Base-by-base conservation (phyloP, 495 filamentous ascomycete genomes). In the Aspergillus bertholletiae region DNA sequence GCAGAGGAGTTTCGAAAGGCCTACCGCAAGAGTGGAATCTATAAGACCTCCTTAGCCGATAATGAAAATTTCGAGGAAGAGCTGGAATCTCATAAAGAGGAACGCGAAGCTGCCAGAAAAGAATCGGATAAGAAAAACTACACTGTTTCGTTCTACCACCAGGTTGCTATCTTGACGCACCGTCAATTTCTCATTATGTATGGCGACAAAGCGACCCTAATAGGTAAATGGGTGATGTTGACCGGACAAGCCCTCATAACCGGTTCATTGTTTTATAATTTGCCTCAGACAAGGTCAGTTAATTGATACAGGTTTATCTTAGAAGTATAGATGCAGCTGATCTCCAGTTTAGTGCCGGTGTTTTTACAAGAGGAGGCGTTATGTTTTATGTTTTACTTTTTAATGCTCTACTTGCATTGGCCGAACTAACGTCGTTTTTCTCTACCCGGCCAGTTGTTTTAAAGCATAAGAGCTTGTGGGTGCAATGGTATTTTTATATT, bases 301-400 rank as follows among this genome's bases (percentile, higher is more conserved):
- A 7, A 30, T 15, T n/a, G 4, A 22, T 37, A 24, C 12, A 9
- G 35, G 5, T 11, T 18, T 7, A 15, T 45, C n/a, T n/a, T n/a
- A n/a, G n/a, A 46, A 18, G n/a, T 23, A 12, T 17, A 18, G 7
- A 22, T n/a, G 7, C 27, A 35, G 11, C 59, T 61, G 40, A 66
- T 43, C 61, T 12, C 21, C 17, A 23, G 28, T 51, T 4, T 26
- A 75, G 78, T 46, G 60, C 66, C 43, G 76, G 77, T 11, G 69
- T 77, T 7, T 81, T 81, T 45, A 73, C 67, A 1, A 54, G 73
- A 53, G 79, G 80, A 39, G 77, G 80, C 64, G 78, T 82, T 2
- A 70, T 86, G 63, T 95, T 94, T 71, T 90, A 89, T 65, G 80
- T 86, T 43, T 68, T 95, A 11, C 71, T 96, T 12, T 93, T 93